phyloP scores from a whole-genome alignment of 2,329 filamentous ascomycete species.

The Cadophora gregata region DNA sequence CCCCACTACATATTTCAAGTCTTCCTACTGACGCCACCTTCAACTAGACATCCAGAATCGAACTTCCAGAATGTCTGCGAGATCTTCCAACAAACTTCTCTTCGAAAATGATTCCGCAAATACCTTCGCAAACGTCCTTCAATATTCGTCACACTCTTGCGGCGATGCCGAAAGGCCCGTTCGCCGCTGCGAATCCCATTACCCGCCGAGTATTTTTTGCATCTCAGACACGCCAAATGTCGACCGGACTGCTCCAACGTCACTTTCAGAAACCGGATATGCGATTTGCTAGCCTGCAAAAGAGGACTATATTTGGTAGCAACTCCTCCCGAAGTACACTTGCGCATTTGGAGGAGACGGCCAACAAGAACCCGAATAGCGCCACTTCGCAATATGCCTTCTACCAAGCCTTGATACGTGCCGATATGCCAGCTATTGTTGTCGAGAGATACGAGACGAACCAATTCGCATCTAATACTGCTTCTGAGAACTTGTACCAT shows the following conservation, averaged over 20 bases:
- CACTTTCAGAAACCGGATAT: constrained; percentile 28
- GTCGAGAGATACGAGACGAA: constrained; percentile 89
- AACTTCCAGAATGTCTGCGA: constrained; percentile 33
- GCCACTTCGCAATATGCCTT: constrained; percentile 91
- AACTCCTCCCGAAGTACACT: constrained; percentile 64
- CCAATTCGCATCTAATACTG: constrained; percentile 80
- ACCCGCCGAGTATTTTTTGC: constrained; percentile 27
- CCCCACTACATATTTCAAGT: neutral
- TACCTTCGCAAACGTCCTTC: constrained; percentile 26
- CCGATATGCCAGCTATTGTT: constrained; percentile 92
- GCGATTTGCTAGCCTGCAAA: constrained; percentile 30
- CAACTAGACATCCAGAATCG: constrained; percentile 25
- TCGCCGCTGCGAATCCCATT: constrained; percentile 36
- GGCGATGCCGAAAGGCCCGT: constrained; percentile 33
- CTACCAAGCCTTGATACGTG: constrained; percentile 87
- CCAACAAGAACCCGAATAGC: constrained; percentile 90
- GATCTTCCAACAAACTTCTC: constrained; percentile 30
- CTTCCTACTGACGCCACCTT: constrained; percentile 20
- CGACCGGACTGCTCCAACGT: constrained; percentile 31
- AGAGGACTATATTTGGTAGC: constrained; percentile 39
- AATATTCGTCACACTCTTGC: constrained; percentile 28
- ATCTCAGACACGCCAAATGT: constrained; percentile 36
- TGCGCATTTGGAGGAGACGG: constrained; percentile 85
- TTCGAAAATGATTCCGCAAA: constrained; percentile 28
- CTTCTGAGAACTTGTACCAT: constrained; percentile 79